Evolutionary conservation across 305 asterid species (phyloP), one percentile per base, ranked within the genome.

Genomic region (Lippia alba): DNA sequence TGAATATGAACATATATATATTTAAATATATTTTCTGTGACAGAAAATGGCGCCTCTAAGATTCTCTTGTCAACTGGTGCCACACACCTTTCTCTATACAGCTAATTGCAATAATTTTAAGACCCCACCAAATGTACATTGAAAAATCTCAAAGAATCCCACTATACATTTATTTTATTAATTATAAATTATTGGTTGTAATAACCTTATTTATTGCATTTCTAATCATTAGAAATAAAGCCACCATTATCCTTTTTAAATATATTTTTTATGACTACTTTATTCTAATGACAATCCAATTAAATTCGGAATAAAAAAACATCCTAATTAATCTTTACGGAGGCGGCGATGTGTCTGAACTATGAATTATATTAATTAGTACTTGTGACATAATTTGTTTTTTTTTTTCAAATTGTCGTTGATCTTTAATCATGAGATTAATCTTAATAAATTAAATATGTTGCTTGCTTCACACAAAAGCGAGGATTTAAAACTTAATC

Each of bases 121-220:
- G 48, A 54, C 51, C 66, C 50, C 33, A 61, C 51, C 33, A 61
- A 15, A 59, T 61, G 39, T 24, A 39, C 51, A 40, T 36, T 61
- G 34, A 61, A 61, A 61, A 36, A 15, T 61, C 66, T 40, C 33
- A 16, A 61, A 61, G 66, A 61, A 61, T 61, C 66, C 11, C 56
- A 51, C 12, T 51, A 51, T 51, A 15, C 0, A 36, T 36, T 36
- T 36, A 36, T 4, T 36, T 36, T 36, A 36, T 36, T 36, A 36
- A 4, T 36, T 36, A 4, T 36, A 36, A 4, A 36, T 36, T 8
- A 5, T 4, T 36, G 6, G 9, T 36, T 36, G 41, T 7, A 4
- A 36, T 0, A 36, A 36, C 41, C 41, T 36, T 36, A 15, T 51
- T 51, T n/a, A 6, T 6, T 15, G 16, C 16, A 15, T 19, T 8